phyloP scores from a whole-genome alignment of 2,329 filamentous ascomycete species.

The Botrytis porri region DNA sequence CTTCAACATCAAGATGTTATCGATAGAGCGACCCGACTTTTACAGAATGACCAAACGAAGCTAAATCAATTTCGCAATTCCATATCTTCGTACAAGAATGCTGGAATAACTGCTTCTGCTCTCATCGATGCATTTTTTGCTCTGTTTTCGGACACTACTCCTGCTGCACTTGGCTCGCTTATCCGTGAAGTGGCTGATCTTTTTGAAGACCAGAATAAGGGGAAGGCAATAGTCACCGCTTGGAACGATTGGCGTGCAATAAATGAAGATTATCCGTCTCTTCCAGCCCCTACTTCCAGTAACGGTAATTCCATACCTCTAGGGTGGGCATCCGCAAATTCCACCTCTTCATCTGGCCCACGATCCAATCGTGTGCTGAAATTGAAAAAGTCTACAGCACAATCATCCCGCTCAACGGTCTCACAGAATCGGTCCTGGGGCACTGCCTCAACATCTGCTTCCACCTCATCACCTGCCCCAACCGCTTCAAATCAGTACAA shows the following conservation, averaged over 20 bases:
- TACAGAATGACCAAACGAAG: constrained; percentile 74
- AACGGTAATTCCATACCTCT: constrained; percentile 36
- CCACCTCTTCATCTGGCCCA: constrained; percentile 24
- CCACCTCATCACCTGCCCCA: constrained; percentile 18
- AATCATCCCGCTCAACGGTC: constrained; percentile 60
- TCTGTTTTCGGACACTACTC: constrained; percentile 74
- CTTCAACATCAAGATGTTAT: constrained; percentile 81
- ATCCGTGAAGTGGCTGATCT: constrained; percentile 90
- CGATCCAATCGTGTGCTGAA: constrained; percentile 58
- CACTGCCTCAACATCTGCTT: constrained; percentile 35
- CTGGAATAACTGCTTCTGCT: constrained; percentile 65
- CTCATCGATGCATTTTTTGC: constrained; percentile 86
- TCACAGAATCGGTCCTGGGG: constrained; percentile 57
- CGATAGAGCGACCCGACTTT: constrained; percentile 76
- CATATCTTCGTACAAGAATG: constrained; percentile 74
- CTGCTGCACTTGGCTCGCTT: constrained; percentile 79
- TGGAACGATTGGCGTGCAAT: constrained; percentile 97
- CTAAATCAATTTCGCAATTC: constrained; percentile 73
- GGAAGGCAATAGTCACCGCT: constrained; percentile 69
- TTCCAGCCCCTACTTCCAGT: constrained; percentile 70
- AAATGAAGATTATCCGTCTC: constrained; percentile 89
- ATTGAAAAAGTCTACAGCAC: constrained; percentile 66
- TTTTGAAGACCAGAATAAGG: constrained; percentile 78
- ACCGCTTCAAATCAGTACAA: constrained; percentile 38
- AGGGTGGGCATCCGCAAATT: constrained; percentile 35